Evolutionary conservation across 768 basidiomycete species (phyloP).

Genomic region (Tricholoma sp.): DNA sequence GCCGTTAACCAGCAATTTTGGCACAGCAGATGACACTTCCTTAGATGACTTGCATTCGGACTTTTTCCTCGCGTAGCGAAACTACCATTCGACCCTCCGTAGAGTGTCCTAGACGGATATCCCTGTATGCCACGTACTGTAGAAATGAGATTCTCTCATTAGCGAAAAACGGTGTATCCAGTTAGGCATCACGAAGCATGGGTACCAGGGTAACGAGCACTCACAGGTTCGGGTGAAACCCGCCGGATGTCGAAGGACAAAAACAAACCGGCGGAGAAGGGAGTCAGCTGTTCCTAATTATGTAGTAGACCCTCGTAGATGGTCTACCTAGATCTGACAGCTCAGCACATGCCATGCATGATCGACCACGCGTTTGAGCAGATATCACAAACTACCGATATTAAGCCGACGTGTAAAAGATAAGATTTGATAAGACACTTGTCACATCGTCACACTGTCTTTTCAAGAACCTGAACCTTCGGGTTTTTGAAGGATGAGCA

Average conservation of each 20-base stretch:
- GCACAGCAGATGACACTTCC: constrained; percentile 25
- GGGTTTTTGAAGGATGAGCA: constrained; percentile 36
- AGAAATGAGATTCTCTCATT: neutral
- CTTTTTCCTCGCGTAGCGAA: constrained; percentile 29
- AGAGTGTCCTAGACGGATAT: neutral
- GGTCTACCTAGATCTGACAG: neutral
- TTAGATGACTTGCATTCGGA: constrained; percentile 26
- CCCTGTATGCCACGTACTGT: neutral
- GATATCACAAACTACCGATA: neutral
- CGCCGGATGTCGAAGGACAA: neutral
- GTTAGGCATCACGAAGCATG: neutral
- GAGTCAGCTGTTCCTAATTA: neutral
- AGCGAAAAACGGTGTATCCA: neutral
- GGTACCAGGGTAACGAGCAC: neutral
- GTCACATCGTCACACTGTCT: neutral
- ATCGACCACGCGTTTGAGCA: neutral
- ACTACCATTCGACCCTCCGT: neutral
- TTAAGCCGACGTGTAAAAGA: neutral
- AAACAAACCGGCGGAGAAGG: neutral
- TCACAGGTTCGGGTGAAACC: neutral
- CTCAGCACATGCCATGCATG: neutral
- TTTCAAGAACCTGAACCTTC: neutral
- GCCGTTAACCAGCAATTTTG: constrained; percentile 30
- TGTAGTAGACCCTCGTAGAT: neutral
- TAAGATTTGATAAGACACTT: neutral